Conservation (phyloP, 148 eudicot genomes). For the Suaeda aralocaspica region DNA sequence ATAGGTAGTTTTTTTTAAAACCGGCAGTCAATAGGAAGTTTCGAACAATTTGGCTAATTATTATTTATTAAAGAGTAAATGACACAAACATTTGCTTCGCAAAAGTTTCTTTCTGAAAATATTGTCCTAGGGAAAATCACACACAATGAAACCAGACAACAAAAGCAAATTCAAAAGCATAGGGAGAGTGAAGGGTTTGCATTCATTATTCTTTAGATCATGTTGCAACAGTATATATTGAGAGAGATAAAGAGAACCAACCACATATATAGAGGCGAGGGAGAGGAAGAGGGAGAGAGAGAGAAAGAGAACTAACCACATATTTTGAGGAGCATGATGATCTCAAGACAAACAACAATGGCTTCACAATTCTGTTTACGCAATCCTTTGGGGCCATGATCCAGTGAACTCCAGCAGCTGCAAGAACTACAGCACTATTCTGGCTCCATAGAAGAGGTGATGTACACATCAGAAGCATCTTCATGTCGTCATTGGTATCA, state of each 20-base stretch:
- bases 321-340: conserved; percentile 81
- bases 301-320: conserved; percentile 47
- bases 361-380: conserved; percentile 74
- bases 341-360: conserved; percentile 79
- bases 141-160: not conserved
- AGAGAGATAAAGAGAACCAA: conserved; percentile 21
- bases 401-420: conserved; percentile 99
- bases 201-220: not conserved
- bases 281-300: not conserved
- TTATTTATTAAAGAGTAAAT: too few relatives aligned
- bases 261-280: conserved; percentile 82
- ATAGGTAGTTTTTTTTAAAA: too few relatives aligned
- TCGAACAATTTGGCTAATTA: too few relatives aligned
- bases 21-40: too few relatives aligned
- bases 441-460: conserved; percentile 97
- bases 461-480: conserved; percentile 81
- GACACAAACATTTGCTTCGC: not conserved
- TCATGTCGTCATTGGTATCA: conserved; percentile 71
- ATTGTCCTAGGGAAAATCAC: not conserved
- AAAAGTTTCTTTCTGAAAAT: not conserved
- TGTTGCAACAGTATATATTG: not conserved
- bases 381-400: conserved; percentile 88
- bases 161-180: not conserved
- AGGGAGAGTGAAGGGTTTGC: too few relatives aligned
- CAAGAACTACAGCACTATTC: conserved; percentile 95